Evolutionary conservation across 805 yeast species (phyloP), one percentile per base, ranked within the genome.

Genomic region (Saccharomycopsis fibuligera): DNA sequence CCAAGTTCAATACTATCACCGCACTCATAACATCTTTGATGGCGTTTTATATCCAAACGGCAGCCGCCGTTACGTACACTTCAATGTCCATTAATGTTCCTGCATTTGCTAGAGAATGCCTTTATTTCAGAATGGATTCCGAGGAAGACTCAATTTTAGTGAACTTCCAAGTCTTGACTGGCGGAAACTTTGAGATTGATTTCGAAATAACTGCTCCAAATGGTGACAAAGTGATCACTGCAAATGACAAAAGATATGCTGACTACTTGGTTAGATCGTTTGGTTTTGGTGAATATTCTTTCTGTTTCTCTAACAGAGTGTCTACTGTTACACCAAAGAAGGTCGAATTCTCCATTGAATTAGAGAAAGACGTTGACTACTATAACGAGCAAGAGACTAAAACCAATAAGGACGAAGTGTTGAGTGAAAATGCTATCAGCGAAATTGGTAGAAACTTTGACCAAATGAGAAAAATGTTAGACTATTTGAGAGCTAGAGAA

Each of bases 401-500:
- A 35, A 77, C 74, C 54, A 71, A 69, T 66, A 70, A 65, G 58
- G 64, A 63, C 48, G 80, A 77, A 52, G 71, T 74, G 50, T 68
- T 72, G 57, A 73, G 81, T 65, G 75, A 75, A 58, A 66, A 66
- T 47, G 74, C 83, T 8, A 72, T 78, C 41, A 74, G 73, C 50
- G 78, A 74, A 62, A 79, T 80, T 57, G 82, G 78, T 58, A 65
- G 71, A 57, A 80, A 78, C 62, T 68, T 79, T 60, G 78, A 74
- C 56, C 79, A 75, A 53, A 74, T 79, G 54, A 73, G 69, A 56
- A 76, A 74, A 61, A 68, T 78, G 67, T 70, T 91, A 67, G 87
- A 84, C 61, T 88, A 93, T 67, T 81, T 91, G 70, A 88, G 89
- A 73, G 89, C 97, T 16, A 85, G 99, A 72, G 96, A 90, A 72